A percentile compares a stretch with the other conserved stretches of the same genome.
Evolutionary conservation across 306 rosid species (phyloP).

Genomic region (Sicyos baderoa): DNA sequence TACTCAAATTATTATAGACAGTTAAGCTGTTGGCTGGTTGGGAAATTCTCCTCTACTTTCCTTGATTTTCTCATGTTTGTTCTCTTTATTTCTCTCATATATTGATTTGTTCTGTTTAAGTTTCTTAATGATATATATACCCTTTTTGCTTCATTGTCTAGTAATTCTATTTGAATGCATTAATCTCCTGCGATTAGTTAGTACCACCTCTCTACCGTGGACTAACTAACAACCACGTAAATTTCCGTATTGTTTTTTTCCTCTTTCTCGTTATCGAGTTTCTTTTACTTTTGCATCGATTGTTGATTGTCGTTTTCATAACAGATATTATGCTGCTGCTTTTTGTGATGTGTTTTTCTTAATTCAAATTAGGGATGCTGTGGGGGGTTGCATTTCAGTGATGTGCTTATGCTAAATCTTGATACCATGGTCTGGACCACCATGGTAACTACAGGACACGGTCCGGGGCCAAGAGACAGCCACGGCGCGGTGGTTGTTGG

Average conservation of each 20-base stretch:
- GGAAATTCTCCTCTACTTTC: background rate
- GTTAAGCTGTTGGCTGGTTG: background rate
- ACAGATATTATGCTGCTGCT: background rate
- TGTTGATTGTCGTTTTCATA: too few relatives aligned
- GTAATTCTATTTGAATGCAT: slow-evolving; percentile 4
- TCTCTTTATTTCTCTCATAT: background rate
- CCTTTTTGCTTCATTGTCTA: background rate
- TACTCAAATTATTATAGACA: slow-evolving; percentile 8
- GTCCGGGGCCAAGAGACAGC: slow-evolving; percentile 96
- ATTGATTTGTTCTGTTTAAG: background rate
- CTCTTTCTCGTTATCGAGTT: too few relatives aligned
- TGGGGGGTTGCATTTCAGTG: slow-evolving; percentile 83
- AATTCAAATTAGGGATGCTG: slow-evolving; percentile 60
- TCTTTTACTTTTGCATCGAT: too few relatives aligned
- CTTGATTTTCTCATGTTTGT: slow-evolving; percentile 11
- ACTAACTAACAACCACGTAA: too few relatives aligned
- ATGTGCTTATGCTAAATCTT: slow-evolving; percentile 62
- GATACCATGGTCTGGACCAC: slow-evolving; percentile 72
- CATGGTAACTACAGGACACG: slow-evolving; percentile 51
- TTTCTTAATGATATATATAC: background rate
- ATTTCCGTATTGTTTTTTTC: too few relatives aligned
- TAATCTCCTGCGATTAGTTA: too few relatives aligned
- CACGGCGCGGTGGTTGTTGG: slow-evolving; percentile 67
- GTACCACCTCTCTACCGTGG: too few relatives aligned
- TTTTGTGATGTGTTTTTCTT: slow-evolving; percentile 16